phyloP scores from a whole-genome alignment of 1,284 basidiomycete species.

The Pseudozyma thailandica region DNA sequence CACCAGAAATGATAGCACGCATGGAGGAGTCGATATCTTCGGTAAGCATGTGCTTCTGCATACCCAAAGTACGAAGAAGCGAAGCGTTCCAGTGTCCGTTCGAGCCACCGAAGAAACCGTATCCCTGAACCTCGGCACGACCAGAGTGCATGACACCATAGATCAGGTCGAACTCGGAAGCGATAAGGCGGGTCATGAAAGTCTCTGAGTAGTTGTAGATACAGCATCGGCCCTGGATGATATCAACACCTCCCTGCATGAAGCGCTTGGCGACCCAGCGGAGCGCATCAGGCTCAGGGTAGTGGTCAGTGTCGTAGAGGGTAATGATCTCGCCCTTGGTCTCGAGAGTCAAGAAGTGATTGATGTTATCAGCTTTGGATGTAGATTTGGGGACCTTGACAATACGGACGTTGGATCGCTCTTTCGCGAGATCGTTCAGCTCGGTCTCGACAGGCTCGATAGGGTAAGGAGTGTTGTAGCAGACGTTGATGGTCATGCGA shows the following conservation, averaged over 20 bases:
- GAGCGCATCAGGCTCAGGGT: slow-evolving; percentile 55
- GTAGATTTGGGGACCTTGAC: slow-evolving; percentile 59
- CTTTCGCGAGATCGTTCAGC: slow-evolving; percentile 36
- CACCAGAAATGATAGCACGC: slow-evolving; percentile 61
- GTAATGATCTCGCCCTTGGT: slow-evolving; percentile 55
- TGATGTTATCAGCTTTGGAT: slow-evolving; percentile 61
- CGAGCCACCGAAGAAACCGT: slow-evolving; percentile 61
- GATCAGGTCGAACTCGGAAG: slow-evolving; percentile 60
- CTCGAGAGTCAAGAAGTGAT: slow-evolving; percentile 56
- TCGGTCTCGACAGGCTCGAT: slow-evolving; percentile 56
- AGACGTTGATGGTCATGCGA: slow-evolving; percentile 57
- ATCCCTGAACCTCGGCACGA: slow-evolving; percentile 55
- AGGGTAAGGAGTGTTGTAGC: slow-evolving; percentile 60
- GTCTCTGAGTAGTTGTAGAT: slow-evolving; percentile 59
- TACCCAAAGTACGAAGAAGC: slow-evolving; percentile 51
- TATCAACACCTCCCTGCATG: slow-evolving; percentile 58
- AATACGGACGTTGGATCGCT: slow-evolving; percentile 49
- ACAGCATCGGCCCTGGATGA: slow-evolving; percentile 62
- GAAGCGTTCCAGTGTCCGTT: slow-evolving; percentile 65
- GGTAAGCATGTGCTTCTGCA: slow-evolving; percentile 61
- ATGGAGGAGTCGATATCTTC: slow-evolving; percentile 62
- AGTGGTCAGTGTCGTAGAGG: slow-evolving; percentile 62
- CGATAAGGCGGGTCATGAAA: slow-evolving; percentile 51
- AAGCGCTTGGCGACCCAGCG: slow-evolving; percentile 59
- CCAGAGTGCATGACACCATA: slow-evolving; percentile 61